Percentiles rank a stretch among this genome's conserved stretches.
Conservation (phyloP, 2,329 filamentous ascomycete genomes). For the Microcyclosporella mali region DNA sequence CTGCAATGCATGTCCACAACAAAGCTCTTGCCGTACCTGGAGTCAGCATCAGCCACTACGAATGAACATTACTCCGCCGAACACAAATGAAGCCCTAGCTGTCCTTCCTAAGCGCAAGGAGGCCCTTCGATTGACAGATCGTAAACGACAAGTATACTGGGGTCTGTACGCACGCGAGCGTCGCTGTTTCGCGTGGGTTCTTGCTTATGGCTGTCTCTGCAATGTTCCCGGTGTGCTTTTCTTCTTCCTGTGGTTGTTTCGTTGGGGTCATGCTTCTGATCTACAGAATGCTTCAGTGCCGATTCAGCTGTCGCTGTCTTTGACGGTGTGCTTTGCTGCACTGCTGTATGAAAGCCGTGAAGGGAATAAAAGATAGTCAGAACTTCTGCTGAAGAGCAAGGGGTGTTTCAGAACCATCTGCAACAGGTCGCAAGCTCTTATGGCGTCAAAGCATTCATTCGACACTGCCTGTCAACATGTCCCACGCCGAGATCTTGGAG, state of each 20-base stretch:
- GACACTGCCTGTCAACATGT: no score
- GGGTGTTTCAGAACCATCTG: no score
- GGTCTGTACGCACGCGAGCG: constrained; percentile 6
- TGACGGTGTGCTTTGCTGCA: constrained; percentile 1
- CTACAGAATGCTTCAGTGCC: constrained; percentile 6
- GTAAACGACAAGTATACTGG: constrained; percentile 2
- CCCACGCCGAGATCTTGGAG: no score
- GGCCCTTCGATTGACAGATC: background rate
- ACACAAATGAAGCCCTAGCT: background rate
- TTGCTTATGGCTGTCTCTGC: background rate
- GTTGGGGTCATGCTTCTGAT: constrained; percentile 3
- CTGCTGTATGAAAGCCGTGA: constrained; percentile 4
- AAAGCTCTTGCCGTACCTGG: no score
- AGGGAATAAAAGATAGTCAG: no score
- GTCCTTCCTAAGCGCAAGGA: constrained; percentile 1
- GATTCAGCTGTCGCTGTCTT: constrained; percentile 1
- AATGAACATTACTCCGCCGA: background rate
- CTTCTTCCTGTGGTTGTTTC: constrained; percentile 9
- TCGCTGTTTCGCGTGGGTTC: background rate
- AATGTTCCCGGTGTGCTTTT: constrained; percentile 4
- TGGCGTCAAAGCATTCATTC: no score
- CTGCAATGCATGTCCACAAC: no score
- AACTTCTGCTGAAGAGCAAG: no score
- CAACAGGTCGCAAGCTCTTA: no score
- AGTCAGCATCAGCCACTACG: background rate